A percentile compares a stretch with the other conserved stretches of the same genome.
These are phyloP conservation scores for Bruguiera parviflora DNA, from an alignment of 345 rosid genomes.

Conservation along the genomic window DNA sequence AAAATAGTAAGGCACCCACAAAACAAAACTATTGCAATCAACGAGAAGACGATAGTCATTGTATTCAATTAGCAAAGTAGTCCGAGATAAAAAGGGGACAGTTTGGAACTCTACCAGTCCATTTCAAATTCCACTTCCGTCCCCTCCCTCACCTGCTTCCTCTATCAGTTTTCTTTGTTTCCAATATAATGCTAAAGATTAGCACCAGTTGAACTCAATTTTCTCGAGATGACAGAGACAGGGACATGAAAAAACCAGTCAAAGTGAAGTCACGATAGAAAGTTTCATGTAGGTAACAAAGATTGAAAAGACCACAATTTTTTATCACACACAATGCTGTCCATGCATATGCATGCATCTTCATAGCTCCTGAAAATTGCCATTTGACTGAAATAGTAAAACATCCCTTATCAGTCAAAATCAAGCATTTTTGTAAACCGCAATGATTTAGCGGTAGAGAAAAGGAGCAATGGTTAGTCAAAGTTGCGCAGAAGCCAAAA, in stretches of 20 bases:
- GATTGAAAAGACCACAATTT: background rate
- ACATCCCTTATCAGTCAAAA: background rate
- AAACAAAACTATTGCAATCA: background rate
- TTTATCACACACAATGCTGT: background rate
- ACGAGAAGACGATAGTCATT: background rate
- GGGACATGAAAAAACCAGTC: background rate
- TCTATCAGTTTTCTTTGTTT: background rate
- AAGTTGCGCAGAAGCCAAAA: slow-evolving; percentile 6
- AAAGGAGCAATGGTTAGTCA: background rate
- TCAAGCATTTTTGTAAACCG: too few species aligned
- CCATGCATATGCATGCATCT: slow-evolving; percentile 18
- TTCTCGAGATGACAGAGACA: slow-evolving; percentile 2
- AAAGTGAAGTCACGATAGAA: background rate
- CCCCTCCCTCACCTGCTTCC: background rate
- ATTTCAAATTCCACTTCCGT: background rate
- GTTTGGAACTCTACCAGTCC: background rate
- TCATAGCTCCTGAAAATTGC: background rate
- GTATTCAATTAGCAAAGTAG: background rate
- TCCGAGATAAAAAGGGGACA: background rate
- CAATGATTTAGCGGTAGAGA: background rate
- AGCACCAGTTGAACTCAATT: background rate
- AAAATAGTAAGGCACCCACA: background rate
- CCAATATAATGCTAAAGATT: too few species aligned
- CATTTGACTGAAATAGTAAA: slow-evolving; percentile 1
- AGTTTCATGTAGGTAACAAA: slow-evolving; percentile 14